Base-by-base conservation (phyloP, 2,329 filamentous ascomycete genomes). In the Aspergillus sp. region DNA sequence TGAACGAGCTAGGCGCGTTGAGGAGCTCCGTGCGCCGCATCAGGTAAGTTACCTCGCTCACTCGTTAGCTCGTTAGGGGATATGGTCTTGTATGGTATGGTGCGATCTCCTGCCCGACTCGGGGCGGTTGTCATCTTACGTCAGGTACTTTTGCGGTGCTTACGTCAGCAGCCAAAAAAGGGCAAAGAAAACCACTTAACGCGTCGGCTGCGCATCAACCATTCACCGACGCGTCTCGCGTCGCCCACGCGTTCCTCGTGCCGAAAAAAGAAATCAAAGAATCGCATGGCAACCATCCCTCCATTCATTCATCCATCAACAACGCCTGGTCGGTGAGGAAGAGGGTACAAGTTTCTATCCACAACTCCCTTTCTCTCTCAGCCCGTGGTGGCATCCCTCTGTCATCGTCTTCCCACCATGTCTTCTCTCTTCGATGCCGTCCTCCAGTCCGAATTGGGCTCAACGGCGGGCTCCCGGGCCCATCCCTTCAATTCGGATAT, bases 341-440 rank as follows among this genome's bases (percentile, higher is more conserved):
- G 38, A 26, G 26, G 26, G 26, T 30, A 30, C 26, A 7, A 30
- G 9, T 30, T 22, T 22, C n/a, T 11, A 30, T 30, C 2, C 26
- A 30, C 26, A 30, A 30, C 26, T 3, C 26, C 26, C 26, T 7
- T 30, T 30, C 8, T 10, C 26, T 9, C 26, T 30, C 26, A 22
- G 22, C 22, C 26, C 26, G 26, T 30, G 26, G 26, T 30, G 26
- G 26, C 26, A 11, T 30, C 26, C 26, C 26, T 30, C 26, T 9
- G 26, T 30, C 26, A 30, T 30, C 26, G 8, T 30, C 26, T 56
- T 55, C 46, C 46, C 60, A 62, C 54, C 58, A 74, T 74, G 71
- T 73, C 71, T 50, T 70, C 69, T 55, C 64, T 74, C 30, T 70
- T 73, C 50, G 71, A 74, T 58, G 70, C 71, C 49, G 68, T 73